Conservation (phyloP, 352 stramenopile genomes). For the Globisporangium ultimum region DNA sequence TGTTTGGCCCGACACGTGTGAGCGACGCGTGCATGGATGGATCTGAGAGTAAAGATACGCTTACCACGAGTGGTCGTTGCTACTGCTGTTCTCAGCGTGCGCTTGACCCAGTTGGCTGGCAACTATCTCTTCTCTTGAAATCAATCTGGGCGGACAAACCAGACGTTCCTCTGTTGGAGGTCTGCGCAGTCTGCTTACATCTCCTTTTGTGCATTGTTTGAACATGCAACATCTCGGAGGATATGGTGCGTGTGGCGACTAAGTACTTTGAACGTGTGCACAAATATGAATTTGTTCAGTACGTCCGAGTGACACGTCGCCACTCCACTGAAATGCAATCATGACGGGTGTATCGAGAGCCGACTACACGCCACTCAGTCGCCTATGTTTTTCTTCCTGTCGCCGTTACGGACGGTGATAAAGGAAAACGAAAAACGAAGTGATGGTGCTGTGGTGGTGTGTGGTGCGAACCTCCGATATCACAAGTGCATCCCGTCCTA, state of each 20-base stretch:
- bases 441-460: not conserved
- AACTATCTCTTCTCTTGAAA: slow-evolving; percentile 83
- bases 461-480: slow-evolving; percentile 16
- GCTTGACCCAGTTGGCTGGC: not conserved
- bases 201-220: slow-evolving; percentile 62
- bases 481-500: slow-evolving; percentile 72
- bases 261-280: slow-evolving; percentile 3
- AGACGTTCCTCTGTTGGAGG: not conserved
- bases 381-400: slow-evolving; percentile 2
- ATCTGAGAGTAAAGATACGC: slow-evolving; percentile 81
- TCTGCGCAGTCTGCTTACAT: slow-evolving; percentile 34
- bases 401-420: not conserved
- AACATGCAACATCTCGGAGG: slow-evolving; percentile 67
- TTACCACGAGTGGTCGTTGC: not conserved
- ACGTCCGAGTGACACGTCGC: slow-evolving; percentile 10
- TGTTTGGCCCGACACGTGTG: not conserved
- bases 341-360: slow-evolving; percentile 77
- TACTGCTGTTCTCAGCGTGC: not conserved
- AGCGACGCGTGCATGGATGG: slow-evolving; percentile 43
- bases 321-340: slow-evolving; percentile 87
- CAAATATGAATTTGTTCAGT: not conserved
- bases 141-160: slow-evolving; percentile 44
- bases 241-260: slow-evolving; percentile 80
- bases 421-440: not conserved
- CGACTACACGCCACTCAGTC: slow-evolving; percentile 11